phyloP scores from a whole-genome alignment of 345 rosid genomes.

The Camelina neglecta region DNA sequence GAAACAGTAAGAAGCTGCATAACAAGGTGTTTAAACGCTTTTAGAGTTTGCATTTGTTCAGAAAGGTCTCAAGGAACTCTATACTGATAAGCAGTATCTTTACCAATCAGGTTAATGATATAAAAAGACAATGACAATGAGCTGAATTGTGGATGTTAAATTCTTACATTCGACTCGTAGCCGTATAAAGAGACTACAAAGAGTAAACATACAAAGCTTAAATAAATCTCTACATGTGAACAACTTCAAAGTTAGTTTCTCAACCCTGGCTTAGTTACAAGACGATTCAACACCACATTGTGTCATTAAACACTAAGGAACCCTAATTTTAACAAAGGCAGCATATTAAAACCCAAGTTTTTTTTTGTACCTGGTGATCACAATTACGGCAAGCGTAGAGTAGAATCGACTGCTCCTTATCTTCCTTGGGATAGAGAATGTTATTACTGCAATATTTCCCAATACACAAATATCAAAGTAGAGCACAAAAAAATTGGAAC shows the following conservation, averaged over 20 bases:
- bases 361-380: conserved; percentile 67
- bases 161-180: neutral
- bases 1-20: neutral
- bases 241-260: neutral
- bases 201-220: neutral
- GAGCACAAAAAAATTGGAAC: neutral
- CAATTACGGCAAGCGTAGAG: conserved; percentile 88
- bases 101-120: neutral
- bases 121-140: neutral
- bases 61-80: neutral
- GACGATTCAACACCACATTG: neutral
- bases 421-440: conserved; percentile 78
- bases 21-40: neutral
- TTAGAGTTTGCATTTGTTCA: conserved; percentile 9
- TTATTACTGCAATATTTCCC: conserved; percentile 58
- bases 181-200: neutral
- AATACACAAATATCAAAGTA: neutral
- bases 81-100: neutral
- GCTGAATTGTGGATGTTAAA: neutral
- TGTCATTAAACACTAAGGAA: conserved; percentile 5
- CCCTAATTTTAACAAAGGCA: conserved; percentile 29
- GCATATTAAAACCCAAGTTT: neutral
- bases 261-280: neutral
- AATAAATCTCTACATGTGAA: neutral
- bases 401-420: conserved; percentile 60